Conservation (phyloP, 768 basidiomycete species). For the Agrocybe pediades region DNA sequence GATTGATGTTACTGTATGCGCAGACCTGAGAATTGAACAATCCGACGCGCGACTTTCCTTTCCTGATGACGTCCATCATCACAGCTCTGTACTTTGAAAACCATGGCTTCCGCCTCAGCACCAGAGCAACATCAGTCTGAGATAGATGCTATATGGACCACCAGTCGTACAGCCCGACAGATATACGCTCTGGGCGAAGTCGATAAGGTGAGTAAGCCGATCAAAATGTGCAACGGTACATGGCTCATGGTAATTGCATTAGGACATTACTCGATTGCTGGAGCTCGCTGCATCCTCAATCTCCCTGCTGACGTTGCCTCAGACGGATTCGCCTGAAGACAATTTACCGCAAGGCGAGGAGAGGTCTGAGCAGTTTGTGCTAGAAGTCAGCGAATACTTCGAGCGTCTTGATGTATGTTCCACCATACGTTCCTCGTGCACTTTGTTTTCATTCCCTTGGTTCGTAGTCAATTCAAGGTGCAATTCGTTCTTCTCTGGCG, state of each 20-base stretch:
- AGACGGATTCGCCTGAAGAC: conserved; percentile 72
- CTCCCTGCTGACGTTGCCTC: conserved; percentile 78
- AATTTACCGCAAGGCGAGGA: conserved; percentile 79
- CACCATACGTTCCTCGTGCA: conserved; percentile 4
- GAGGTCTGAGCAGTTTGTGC: conserved; percentile 82
- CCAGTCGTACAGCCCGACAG: conserved; percentile 78
- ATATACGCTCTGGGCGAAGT: conserved; percentile 81
- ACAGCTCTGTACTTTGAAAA: conserved; percentile 1
- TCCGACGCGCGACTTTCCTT: neutral
- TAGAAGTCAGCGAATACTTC: conserved; percentile 85
- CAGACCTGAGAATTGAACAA: too few species aligned
- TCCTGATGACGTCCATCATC: conserved; percentile 8
- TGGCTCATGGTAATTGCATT: conserved; percentile 1
- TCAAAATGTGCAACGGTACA: neutral
- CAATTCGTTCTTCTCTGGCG: conserved; percentile 76
- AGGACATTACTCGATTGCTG: conserved; percentile 81
- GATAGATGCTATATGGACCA: conserved; percentile 80
- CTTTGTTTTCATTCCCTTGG: neutral
- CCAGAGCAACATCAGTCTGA: conserved; percentile 40
- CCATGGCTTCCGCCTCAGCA: conserved; percentile 30
- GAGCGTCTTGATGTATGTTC: conserved; percentile 71
- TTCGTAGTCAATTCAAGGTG: conserved; percentile 68
- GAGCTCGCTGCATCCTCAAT: conserved; percentile 78
- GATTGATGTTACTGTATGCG: too few species aligned
- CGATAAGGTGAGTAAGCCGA: conserved; percentile 53